phyloP scores from a whole-genome alignment of 164 flowering plant species.

The Euptelea pleiosperma region DNA sequence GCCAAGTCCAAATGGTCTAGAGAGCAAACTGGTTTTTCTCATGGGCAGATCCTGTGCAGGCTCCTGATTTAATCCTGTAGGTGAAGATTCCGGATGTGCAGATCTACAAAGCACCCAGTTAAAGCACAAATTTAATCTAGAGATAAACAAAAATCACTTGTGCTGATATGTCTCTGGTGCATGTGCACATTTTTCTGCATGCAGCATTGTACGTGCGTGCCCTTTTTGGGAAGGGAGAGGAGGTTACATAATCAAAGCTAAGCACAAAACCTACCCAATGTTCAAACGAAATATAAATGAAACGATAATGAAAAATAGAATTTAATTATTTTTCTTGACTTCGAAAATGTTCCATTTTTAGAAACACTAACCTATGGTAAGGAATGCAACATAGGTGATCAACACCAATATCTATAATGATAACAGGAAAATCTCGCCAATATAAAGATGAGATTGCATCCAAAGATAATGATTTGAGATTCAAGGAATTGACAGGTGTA shows the following conservation, averaged over 20 bases:
- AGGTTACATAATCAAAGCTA: no score
- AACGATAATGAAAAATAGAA: no score
- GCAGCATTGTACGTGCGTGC: background rate
- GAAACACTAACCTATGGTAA: no score
- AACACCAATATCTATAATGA: background rate
- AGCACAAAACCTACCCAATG: no score
- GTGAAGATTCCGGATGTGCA: conserved; percentile 28
- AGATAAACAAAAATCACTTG: no score
- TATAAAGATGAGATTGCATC: no score
- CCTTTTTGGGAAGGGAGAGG: background rate
- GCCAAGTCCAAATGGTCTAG: conserved; percentile 73
- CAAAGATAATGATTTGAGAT: background rate
- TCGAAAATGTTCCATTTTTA: no score
- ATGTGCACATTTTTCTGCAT: background rate
- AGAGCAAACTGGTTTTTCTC: conserved; percentile 59
- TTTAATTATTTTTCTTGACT: no score
- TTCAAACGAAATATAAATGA: no score
- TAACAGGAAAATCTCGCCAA: no score
- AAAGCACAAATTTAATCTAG: background rate
- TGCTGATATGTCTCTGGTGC: background rate
- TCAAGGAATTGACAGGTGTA: conserved; percentile 15
- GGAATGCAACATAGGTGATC: background rate
- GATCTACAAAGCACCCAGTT: conserved; percentile 31
- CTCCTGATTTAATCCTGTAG: conserved; percentile 43
- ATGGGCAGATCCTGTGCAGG: conserved; percentile 48